Base-by-base conservation (phyloP, 2,329 filamentous ascomycete species). In the Cordyceps tenuipes region DNA sequence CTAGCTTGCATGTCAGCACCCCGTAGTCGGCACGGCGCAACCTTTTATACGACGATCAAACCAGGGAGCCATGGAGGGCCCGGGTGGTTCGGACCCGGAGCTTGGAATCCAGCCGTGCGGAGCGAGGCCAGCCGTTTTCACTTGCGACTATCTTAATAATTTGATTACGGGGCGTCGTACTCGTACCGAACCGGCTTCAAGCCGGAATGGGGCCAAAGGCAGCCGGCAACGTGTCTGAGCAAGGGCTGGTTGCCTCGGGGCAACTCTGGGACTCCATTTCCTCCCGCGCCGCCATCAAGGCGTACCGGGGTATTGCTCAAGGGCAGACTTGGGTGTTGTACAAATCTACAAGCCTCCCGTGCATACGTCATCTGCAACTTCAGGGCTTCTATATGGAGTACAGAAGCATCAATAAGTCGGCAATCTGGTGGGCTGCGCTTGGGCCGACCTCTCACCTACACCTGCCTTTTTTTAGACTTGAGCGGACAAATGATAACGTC, bases 101-200 rank as follows among this genome's bases (percentile, higher is more conserved):
- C 13, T 5, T 17, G 6, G 39, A 43, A 8, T 43, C 17, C 39
- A 15, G 39, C 39, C 39, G 39, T 15, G 13, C 15, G n/a, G 39
- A 43, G 29, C 29, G 29, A 36, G 34, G 34, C 34, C 34, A 12
- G 39, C 15, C 12, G 7, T 43, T n/a, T n/a, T 43, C 6, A 12
- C 12, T 7, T 15, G 23, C 23, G 3, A 23, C 23, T 23, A 23
- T 4, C 23, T 23, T 23, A 4, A 23, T 23, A 43, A 10, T 36
- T 36, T 41, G 53, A 55, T 46, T 55, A 55, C 53, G 53, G 12
- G 53, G 53, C 43, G 6, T 58, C 56, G 56, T 58, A 51, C 36
- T 58, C 47, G 56, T 58, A 58, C 39, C 53, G 44, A 48, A 13
- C 53, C 53, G 53, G 53, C 26, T 56, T 36, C 53, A n/a, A 56